Evolutionary conservation across 495 filamentous ascomycete genomes (phyloP).

Genomic region (Lepidopterella palustris): DNA sequence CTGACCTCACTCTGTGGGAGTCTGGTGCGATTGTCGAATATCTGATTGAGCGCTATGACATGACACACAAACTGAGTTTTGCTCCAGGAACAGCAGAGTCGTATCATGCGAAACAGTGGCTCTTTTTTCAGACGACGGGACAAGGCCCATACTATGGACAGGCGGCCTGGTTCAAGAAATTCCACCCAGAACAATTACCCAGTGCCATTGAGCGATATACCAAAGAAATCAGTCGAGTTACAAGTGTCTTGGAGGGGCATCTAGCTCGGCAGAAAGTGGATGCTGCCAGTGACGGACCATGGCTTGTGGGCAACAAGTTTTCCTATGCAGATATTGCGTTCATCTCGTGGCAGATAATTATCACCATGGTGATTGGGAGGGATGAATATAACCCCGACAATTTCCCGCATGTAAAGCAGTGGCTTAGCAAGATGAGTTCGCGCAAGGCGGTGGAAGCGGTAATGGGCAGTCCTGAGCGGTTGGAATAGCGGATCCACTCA

Average conservation of each 20-base stretch:
- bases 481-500: too few relatives aligned
- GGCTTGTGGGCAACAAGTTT: conserved; percentile 1
- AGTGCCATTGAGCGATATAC: conserved; percentile 15
- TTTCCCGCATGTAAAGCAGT: conserved; percentile 31
- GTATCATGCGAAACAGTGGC: conserved; percentile 19
- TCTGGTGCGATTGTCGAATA: conserved; percentile 29
- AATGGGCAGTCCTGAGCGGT: neutral
- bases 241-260: conserved; percentile 13
- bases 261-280: conserved; percentile 9
- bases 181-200: conserved; percentile 21
- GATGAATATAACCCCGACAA: conserved; percentile 17
- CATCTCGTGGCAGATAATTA: conserved; percentile 2
- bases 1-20: conserved; percentile 25
- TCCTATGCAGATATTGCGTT: conserved; percentile 2
- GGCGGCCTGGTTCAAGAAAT: conserved; percentile 15
- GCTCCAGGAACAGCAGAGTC: conserved; percentile 3
- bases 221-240: conserved; percentile 14
- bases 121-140: conserved; percentile 21
- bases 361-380: neutral
- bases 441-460: conserved; percentile 23
- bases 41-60: conserved; percentile 25
- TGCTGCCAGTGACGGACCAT: conserved; percentile 6
- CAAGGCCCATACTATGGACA: conserved; percentile 29
- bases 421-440: conserved; percentile 29
- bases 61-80: conserved; percentile 14